Evolutionary conservation across 31 red algal species (phyloP), one percentile per base, ranked within the genome.

Genomic region (Asparagopsis taxiformis): DNA sequence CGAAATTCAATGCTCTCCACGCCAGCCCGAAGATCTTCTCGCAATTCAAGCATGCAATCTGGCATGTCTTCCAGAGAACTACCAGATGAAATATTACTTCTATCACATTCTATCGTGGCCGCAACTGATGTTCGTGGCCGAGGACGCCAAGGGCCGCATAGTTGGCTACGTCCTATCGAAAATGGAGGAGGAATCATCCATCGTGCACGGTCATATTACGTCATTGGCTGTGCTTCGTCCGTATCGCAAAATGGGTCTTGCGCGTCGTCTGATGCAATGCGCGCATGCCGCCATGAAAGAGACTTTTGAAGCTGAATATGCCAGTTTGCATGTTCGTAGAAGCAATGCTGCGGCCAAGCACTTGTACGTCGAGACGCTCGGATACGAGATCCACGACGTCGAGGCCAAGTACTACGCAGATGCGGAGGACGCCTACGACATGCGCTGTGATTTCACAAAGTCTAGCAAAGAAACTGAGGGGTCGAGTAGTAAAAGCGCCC

Each of bases 11-110:
- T n/a, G n/a, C n/a, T 69, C 36, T 51, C 1, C 23, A 39, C 52
- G 0, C 11, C 65, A 87, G 85, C 80, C 95, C 9, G 84, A 91
- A 32, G 95, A 99, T 62, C 75, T 99, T 9, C 79, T 99, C 35
- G 85, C 95, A n/a, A 94, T 94, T 44, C 95, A 99, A 77, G 70
- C 91, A 31, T 92, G 88, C 43, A 99, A 99, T 68, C 60, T 99
- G 1, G 72, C 84, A 24, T 99, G 95, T 55, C 80, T 99, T 11
- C 95, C 95, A 13, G 95, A 99, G 61, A 99, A 99, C 82, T 99
- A 99, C 54, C 91, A 94, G 50, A 91, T 99, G 74, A 94, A 94
- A 62, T 99, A 99, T 74, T 99, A 94, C 85, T 87, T 99, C 41
- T 99, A 99, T 50, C 95, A 99, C 83, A 81, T 99, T 65, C 70